Evolutionary conservation across 441 rosid genomes (phyloP), one percentile per base, ranked within the genome.

Genomic region (Dalechampia spathulata): DNA sequence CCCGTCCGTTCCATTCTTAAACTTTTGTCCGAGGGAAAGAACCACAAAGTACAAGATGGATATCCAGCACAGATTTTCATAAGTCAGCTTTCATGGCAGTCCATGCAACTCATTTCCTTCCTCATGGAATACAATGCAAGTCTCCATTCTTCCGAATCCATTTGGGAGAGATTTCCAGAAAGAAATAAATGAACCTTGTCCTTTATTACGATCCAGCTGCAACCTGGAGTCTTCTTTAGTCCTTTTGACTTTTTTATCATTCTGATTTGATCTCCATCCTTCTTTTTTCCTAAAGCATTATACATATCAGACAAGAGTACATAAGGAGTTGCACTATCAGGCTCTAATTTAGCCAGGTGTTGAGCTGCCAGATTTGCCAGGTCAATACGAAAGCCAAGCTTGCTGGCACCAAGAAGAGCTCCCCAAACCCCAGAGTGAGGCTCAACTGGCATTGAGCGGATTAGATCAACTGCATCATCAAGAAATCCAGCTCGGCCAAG

Each of bases 361-460:
- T 75, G 58, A 26, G 86, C 87, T 42, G 96, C 83, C 52, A 85
- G 60, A 73, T 78, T 72, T 22, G 87, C 96, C 19, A 85, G 67
- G 72, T 78, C 87, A 30, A 83, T 66, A 49, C 72, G 76, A 17
- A 72, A 52, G 64, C 74, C 62, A 38, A 63, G 71, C 57, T 52
- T 78, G 72, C 96, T 78, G n/a, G 88, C 80, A 54, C 77, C 73
- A 12, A 87, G 84, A 19, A 85, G 75, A 57, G 90, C 87, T 47
- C 93, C 96, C 93, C 93, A 87, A 65, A 87, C 83, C 1, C 96
- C 93, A 53, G 81, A 44, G 56, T 81, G 86, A 14, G 81, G 77
- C 67, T 74, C 68, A 58, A 62, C 69, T 49, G 86, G 75, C 85
- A 78, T 74, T 1, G 86, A 73, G 19, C 51, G 54, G 47, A 87